A percentile compares a stretch with the other conserved stretches of the same genome.
Evolutionary conservation across 1,139 yeast genomes (phyloP).

Genomic region (Pichia sp.): DNA sequence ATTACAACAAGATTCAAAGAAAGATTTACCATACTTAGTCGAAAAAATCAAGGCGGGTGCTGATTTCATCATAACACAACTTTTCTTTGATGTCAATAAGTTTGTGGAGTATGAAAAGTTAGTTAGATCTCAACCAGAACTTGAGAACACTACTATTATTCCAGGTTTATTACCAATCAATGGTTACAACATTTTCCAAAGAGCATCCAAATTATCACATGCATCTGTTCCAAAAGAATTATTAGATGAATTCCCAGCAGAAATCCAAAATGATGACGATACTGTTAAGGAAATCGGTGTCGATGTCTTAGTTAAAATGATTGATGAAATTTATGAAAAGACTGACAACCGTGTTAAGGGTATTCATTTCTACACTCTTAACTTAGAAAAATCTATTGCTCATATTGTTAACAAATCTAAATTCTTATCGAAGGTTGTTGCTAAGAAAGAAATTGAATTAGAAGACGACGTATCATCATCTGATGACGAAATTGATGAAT

Average conservation of each 20-base stretch:
- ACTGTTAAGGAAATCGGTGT: constrained; percentile 84
- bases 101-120: constrained; percentile 51
- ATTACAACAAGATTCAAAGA: constrained; percentile 52
- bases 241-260: constrained; percentile 50
- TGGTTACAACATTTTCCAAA: constrained; percentile 77
- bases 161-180: constrained; percentile 99
- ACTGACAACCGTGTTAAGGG: constrained; percentile 66
- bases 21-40: constrained; percentile 71
- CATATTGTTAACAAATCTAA: constrained; percentile 67
- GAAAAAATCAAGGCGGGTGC: constrained; percentile 95
- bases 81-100: constrained; percentile 66
- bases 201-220: constrained; percentile 89
- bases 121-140: constrained; percentile 26
- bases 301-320: constrained; percentile 61
- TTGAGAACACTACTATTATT: constrained; percentile 55
- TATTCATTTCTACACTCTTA: constrained; percentile 95
- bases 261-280: constrained; percentile 77
- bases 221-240: constrained; percentile 73
- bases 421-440: constrained; percentile 41
- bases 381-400: constrained; percentile 88
- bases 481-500: constrained; percentile 35
- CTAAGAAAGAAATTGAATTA: constrained; percentile 29
- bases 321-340: constrained; percentile 50
- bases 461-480: constrained; percentile 28
- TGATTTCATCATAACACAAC: constrained; percentile 86